Conservation (phyloP, 352 stramenopile species). For the Sclerospora graminicola region DNA sequence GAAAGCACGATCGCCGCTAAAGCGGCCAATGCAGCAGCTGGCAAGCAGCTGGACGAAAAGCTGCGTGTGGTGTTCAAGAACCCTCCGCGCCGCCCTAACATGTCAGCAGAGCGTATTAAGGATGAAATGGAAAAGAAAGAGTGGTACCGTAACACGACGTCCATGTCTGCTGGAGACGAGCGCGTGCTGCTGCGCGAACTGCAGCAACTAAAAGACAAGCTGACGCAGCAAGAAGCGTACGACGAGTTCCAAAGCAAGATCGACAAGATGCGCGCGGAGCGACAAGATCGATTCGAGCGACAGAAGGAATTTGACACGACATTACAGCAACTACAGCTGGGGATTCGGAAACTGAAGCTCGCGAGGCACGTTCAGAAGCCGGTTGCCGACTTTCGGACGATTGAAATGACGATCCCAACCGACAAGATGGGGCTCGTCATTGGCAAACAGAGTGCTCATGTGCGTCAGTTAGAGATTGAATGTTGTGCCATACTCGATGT, state of each 20-base stretch:
- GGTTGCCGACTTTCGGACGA: slow-evolving; percentile 32
- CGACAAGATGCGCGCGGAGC: slow-evolving; percentile 42
- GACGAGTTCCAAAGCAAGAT: slow-evolving; percentile 50
- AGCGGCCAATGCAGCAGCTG: slow-evolving; percentile 37
- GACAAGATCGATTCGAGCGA: slow-evolving; percentile 46
- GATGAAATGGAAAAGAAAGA: slow-evolving; percentile 52
- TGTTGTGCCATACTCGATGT: slow-evolving; percentile 54
- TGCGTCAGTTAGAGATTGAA: slow-evolving; percentile 49
- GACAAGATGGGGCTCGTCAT: slow-evolving; percentile 61
- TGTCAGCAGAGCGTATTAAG: slow-evolving; percentile 38
- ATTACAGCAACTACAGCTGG: slow-evolving; percentile 37
- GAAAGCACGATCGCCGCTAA: slow-evolving; percentile 25
- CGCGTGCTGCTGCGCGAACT: slow-evolving; percentile 60
- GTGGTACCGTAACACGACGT: slow-evolving; percentile 52
- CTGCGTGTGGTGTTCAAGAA: slow-evolving; percentile 56
- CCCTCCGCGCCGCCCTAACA: slow-evolving; percentile 45
- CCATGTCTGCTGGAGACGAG: slow-evolving; percentile 63
- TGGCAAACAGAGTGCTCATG: slow-evolving; percentile 46
- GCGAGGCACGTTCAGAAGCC: slow-evolving; percentile 27
- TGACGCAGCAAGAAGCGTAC: slow-evolving; percentile 36
- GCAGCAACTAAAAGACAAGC: slow-evolving; percentile 47
- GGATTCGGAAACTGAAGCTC: slow-evolving; percentile 42
- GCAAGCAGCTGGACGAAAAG: slow-evolving; percentile 70
- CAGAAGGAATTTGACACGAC: slow-evolving; percentile 40
- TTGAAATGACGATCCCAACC: slow-evolving; percentile 43